Evolutionary conservation across 2,329 filamentous ascomycete species (phyloP).

Genomic region (Penicillium palitans): DNA sequence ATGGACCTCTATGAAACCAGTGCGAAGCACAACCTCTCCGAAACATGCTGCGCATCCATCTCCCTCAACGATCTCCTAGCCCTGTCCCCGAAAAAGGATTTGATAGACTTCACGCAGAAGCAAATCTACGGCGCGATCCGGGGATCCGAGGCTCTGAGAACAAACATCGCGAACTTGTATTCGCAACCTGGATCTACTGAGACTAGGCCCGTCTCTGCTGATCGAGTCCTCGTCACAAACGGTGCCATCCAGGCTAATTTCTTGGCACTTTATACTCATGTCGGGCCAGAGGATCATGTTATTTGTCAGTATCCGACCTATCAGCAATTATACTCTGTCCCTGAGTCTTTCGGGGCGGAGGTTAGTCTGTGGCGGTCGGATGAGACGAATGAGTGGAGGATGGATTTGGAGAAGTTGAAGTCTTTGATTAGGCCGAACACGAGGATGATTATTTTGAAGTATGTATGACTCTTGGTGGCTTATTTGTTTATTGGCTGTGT

Average conservation of each 20-base stretch:
- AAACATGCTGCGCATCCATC: constrained; percentile 75
- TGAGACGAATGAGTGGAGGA: constrained; percentile 63
- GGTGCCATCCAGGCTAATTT: constrained; percentile 87
- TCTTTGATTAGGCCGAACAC: constrained; percentile 54
- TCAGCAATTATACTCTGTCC: constrained; percentile 78
- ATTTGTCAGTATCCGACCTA: constrained; percentile 86
- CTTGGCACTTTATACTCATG: constrained; percentile 69
- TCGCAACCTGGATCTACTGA: constrained; percentile 45
- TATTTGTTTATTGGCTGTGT: not conserved
- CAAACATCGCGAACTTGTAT: constrained; percentile 34
- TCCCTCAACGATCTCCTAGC: constrained; percentile 66
- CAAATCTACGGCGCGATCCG: constrained; percentile 32
- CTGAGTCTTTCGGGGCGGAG: constrained; percentile 71
- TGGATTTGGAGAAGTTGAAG: constrained; percentile 67
- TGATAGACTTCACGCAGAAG: constrained; percentile 27
- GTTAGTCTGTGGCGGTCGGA: constrained; percentile 74
- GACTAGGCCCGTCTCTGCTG: constrained; percentile 44
- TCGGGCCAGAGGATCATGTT: constrained; percentile 76
- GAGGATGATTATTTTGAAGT: constrained; percentile 63
- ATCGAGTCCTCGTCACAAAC: constrained; percentile 72
- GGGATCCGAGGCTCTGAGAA: constrained; percentile 27
- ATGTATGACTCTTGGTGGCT: not conserved
- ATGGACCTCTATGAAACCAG: constrained; percentile 56
- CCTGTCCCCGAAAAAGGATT: constrained; percentile 48
- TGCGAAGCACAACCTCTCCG: constrained; percentile 68